phyloP scores from a whole-genome alignment of 176 grass and related monocot species.

The Cocos nucifera region DNA sequence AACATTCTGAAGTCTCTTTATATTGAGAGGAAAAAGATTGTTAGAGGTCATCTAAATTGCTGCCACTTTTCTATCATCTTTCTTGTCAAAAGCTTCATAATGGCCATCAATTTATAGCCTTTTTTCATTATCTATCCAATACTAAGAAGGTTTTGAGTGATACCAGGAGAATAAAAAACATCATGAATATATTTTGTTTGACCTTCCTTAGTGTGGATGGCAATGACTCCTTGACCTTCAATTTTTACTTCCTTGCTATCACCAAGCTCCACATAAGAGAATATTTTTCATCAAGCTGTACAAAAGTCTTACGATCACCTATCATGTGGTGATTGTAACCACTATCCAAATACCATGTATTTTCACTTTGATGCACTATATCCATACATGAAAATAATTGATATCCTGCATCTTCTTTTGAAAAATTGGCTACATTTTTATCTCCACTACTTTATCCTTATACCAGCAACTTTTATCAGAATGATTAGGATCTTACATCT shows the following conservation, averaged over 20 bases:
- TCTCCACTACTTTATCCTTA: not conserved
- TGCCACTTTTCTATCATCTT: too few species aligned
- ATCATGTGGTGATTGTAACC: conserved; percentile 9
- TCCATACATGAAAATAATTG: not conserved
- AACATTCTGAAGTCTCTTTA: too few species aligned
- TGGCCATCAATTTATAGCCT: not conserved
- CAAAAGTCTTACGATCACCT: not conserved
- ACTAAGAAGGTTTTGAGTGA: conserved; percentile 9
- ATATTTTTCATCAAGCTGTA: not conserved
- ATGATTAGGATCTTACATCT: too few species aligned
- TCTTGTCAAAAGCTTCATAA: not conserved
- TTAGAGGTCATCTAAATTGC: too few species aligned
- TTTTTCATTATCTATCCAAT: conserved; percentile 5
- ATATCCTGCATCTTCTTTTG: not conserved
- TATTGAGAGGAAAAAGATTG: too few species aligned
- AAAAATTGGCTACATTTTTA: not conserved
- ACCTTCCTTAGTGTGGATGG: not conserved
- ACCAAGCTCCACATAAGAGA: not conserved
- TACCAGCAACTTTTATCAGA: too few species aligned
- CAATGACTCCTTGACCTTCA: conserved; percentile 7
- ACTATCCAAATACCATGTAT: conserved; percentile 19
- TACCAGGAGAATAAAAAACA: conserved; percentile 8
- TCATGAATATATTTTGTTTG: not conserved
- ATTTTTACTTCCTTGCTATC: conserved; percentile 5
- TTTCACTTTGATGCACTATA: not conserved